Evolutionary conservation across 129 eudicot genomes (phyloP).

Genomic region (Flaveria brownii): DNA sequence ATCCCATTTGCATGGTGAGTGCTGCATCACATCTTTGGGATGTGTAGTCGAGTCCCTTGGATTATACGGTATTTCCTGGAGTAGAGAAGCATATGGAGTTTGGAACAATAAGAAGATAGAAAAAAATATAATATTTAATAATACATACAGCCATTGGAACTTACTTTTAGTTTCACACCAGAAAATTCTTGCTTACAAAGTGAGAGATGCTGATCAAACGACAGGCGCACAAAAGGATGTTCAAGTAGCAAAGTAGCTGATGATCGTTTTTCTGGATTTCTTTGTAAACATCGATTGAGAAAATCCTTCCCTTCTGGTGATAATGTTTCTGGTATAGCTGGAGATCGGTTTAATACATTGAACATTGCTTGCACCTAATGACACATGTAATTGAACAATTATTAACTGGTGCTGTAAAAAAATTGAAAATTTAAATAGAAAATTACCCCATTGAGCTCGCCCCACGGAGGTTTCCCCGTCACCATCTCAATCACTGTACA

Average conservation of each 20-base stretch:
- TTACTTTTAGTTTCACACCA: conserved; percentile 48
- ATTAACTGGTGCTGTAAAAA: background rate
- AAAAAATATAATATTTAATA: background rate
- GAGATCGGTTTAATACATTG: conserved; percentile 61
- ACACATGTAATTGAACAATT: conserved; percentile 5
- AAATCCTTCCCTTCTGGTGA: conserved; percentile 90
- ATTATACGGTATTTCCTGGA: conserved; percentile 43
- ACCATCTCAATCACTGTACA: conserved; percentile 93
- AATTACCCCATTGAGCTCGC: conserved; percentile 59
- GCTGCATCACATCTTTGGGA: conserved; percentile 37
- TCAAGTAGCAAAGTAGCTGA: conserved; percentile 67
- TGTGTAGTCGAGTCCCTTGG: conserved; percentile 34
- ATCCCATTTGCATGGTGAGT: conserved; percentile 33
- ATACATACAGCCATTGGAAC: conserved; percentile 10
- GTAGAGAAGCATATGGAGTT: background rate
- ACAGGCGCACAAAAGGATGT: conserved; percentile 66
- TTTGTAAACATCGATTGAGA: conserved; percentile 61
- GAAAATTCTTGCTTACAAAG: conserved; percentile 46
- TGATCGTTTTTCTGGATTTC: conserved; percentile 81
- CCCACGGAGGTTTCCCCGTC: conserved; percentile 95
- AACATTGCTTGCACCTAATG: conserved; percentile 81
- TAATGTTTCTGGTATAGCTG: conserved; percentile 73
- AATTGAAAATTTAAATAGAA: background rate
- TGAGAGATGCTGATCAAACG: conserved; percentile 41
- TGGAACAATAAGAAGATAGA: conserved; percentile 17